These are phyloP conservation scores for Penicillium glabrum DNA, from an alignment of 2,329 filamentous ascomycete genomes.

Conservation along the genomic window DNA sequence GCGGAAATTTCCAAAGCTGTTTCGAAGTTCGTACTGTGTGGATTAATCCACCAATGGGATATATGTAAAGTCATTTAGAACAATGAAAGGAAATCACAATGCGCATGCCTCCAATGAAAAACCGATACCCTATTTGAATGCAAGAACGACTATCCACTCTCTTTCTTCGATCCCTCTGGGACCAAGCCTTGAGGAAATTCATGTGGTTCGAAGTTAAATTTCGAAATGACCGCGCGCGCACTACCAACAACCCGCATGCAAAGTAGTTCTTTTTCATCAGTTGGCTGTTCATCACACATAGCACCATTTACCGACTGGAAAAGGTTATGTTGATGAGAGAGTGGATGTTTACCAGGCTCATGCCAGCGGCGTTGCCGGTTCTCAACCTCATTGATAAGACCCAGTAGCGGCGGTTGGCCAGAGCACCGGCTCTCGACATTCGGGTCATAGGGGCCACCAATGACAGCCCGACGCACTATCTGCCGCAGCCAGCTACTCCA, in stretches of 20 bases:
- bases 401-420: constrained; percentile 35
- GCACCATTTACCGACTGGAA: background rate
- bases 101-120: background rate
- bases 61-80: background rate
- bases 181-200: constrained; percentile 34
- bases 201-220: constrained; percentile 35
- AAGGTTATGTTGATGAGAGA: constrained; percentile 7
- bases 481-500: constrained; percentile 42
- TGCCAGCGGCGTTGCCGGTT: constrained; percentile 46
- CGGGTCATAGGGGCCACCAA: constrained; percentile 30
- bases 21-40: background rate
- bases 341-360: constrained; percentile 24
- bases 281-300: constrained; percentile 1
- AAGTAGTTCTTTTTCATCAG: constrained; percentile 30
- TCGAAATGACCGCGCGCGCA: constrained; percentile 34
- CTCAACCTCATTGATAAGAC: constrained; percentile 43
- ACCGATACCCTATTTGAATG: background rate
- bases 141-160: background rate
- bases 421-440: constrained; percentile 27
- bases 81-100: background rate
- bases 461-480: constrained; percentile 35
- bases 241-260: constrained; percentile 36
- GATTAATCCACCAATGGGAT: background rate
- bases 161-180: constrained; percentile 4
- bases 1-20: background rate